Base-by-base conservation (phyloP, 2,329 filamentous ascomycete species). In the Macrophomina phaseolina region DNA sequence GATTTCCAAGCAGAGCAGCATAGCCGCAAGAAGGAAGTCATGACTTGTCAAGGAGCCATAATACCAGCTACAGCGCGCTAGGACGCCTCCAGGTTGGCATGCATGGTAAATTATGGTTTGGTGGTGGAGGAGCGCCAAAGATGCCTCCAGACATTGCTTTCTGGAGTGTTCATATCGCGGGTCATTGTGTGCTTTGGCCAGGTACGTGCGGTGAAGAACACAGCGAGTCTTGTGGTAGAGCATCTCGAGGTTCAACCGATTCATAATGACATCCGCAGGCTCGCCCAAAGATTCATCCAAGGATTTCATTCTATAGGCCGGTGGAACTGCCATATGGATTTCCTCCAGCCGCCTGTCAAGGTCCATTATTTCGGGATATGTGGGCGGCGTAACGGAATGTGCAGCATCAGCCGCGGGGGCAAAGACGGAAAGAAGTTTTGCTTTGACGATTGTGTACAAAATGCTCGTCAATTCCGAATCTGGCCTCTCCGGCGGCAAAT, bases 121-220 rank as follows among this genome's bases (percentile, higher is more conserved):
- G 64, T 84, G 80, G 1, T 78, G 75, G 2, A 87, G 77, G 2
- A 85, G 81, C 34, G 80, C 73, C 53, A 82, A 75, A 1, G 85
- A 84, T 4, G 84, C 80, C 2, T 80, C 77, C 3, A 86, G 72
- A 64, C 84, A 86, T 1, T 78, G 77, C 32, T 74, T 74, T 53
- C 82, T 77, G 4, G 83, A 85, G 53, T 81, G 79, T 0, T 73
- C 72, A 65, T 80, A 81, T 23, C 64, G 67, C 0, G 70, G 42
- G 71, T 76, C 56, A 63, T 70, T 64, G 77, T 80, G 71, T 62
- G 76, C 72, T 16, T 79, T 75, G 11, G 78, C 78, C 69, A 88
- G 79, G 69, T 83, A 86, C 34, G 81, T 81, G 16, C 85, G 79
- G 71, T 88, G 85, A n/a, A 88, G 72, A 1, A 86, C 81, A 38